Base-by-base conservation (phyloP, 1,139 yeast species). In the Kluyveromyces sp. region DNA sequence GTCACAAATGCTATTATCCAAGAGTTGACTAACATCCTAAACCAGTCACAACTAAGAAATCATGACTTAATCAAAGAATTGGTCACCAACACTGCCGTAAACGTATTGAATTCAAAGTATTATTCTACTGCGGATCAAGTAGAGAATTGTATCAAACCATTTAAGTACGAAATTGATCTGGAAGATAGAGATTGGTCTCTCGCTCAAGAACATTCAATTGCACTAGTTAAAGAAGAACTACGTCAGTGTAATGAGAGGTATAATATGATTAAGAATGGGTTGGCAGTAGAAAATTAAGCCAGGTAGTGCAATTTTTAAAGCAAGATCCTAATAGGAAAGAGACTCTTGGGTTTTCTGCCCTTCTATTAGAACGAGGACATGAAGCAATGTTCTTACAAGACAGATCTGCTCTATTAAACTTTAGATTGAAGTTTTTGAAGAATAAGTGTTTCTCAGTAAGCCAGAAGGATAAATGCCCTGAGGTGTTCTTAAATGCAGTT, bases 91-190 rank as follows among this genome's bases (percentile, higher is more conserved):
- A 95, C 97, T 0, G 95, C 96, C 0, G 76, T 79, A 37, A 72
- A 81, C 26, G 96, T 94, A 2, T 70, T 94, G 51, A 79, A 82
- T 51, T 71, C 85, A 35, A 79, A 92, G 53, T 92, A 78, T 62
- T 88, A 83, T 55, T 83, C 96, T 1, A 92, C 98, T 0, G 95
- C 98, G 0, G 98, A 94, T 63, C 98, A 94, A 64, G 98, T 94
- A 15, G 99, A 94, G 61, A 94, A 92, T 65, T 90, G 97, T 69
- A 90, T 94, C 60, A 94, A 94, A 65, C 98, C 98, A 2, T 92
- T 83, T 69, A 94, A 94, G 67, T 92, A 92, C 65, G 98, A 94
- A 63, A 90, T 94, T 51, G 98, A 94, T 63, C 78, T 92, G 41
- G 98, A 92, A 60, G 96, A 89, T 59, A 75, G 96, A 39, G 98